Evolutionary conservation across 1,284 basidiomycete species (phyloP).

Genomic region (Ustilago curta): DNA sequence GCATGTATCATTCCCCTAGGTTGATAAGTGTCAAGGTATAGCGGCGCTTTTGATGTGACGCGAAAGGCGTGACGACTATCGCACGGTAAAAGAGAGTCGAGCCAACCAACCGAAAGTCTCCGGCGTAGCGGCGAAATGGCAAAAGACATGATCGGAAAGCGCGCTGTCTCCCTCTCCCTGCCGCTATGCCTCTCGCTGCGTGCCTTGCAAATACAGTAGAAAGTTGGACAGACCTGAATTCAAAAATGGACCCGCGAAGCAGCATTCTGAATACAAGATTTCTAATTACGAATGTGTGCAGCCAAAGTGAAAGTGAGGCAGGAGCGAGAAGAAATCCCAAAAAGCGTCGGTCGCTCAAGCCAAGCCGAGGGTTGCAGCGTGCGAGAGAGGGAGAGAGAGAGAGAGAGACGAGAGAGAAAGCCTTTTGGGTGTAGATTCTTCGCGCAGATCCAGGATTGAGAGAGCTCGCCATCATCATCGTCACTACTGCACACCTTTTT

Average conservation of each 20-base stretch:
- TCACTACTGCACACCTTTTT: background rate
- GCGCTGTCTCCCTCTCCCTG: background rate
- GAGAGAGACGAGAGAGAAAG: constrained; percentile 10
- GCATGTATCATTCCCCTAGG: background rate
- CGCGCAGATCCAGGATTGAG: constrained; percentile 9
- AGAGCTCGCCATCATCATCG: background rate
- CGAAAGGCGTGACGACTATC: background rate
- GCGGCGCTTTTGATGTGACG: background rate
- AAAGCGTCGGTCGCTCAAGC: constrained; percentile 17
- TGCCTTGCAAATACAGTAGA: constrained; percentile 1
- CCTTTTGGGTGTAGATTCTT: constrained; percentile 9
- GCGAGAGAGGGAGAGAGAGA: constrained; percentile 48
- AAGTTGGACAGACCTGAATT: background rate
- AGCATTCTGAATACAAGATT: constrained; percentile 12
- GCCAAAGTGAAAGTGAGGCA: background rate
- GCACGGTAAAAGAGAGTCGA: constrained; percentile 29
- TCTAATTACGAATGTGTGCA: constrained; percentile 1
- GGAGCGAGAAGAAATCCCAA: constrained; percentile 19
- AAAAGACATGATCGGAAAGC: constrained; percentile 28
- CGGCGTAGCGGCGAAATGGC: constrained; percentile 10
- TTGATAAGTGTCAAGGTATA: background rate
- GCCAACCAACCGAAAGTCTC: constrained; percentile 14
- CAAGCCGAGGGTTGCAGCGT: constrained; percentile 20
- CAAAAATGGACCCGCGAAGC: constrained; percentile 5
- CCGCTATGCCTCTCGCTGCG: background rate